Conservation (phyloP, 306 rosid species). For the Medicago ruthenica region DNA sequence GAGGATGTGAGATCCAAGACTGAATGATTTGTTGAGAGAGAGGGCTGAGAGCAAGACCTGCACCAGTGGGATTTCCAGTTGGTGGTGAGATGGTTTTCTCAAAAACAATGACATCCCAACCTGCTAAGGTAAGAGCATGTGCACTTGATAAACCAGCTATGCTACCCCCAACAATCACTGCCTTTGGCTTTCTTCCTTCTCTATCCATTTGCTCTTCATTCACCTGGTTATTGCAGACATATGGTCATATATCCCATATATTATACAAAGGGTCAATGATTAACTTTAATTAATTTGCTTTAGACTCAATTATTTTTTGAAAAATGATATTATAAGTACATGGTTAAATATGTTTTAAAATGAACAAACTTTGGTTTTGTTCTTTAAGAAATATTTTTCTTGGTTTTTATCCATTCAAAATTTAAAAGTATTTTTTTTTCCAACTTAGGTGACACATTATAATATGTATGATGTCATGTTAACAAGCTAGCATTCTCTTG, state of each 20-base stretch:
- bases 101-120: constrained; percentile 75
- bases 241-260: not conserved
- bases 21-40: constrained; percentile 60
- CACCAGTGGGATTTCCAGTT: constrained; percentile 79
- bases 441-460: no score
- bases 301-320: no score
- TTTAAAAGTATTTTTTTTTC: no score
- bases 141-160: constrained; percentile 77
- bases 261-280: not conserved
- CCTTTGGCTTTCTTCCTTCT: constrained; percentile 53
- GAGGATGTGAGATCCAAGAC: constrained; percentile 69
- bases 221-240: not conserved
- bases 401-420: no score
- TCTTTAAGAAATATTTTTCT: no score
- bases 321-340: no score
- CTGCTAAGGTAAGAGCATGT: constrained; percentile 65
- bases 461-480: no score
- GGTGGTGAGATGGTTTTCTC: constrained; percentile 68
- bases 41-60: constrained; percentile 85
- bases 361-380: no score
- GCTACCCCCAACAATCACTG: constrained; percentile 87
- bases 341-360: no score
- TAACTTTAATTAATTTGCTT: no score
- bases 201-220: constrained; percentile 41
- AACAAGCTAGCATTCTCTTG: no score